These are phyloP conservation scores for Aspergillus pseudoglaucus DNA, from an alignment of 2,329 filamentous ascomycete genomes.

Conservation along the genomic window DNA sequence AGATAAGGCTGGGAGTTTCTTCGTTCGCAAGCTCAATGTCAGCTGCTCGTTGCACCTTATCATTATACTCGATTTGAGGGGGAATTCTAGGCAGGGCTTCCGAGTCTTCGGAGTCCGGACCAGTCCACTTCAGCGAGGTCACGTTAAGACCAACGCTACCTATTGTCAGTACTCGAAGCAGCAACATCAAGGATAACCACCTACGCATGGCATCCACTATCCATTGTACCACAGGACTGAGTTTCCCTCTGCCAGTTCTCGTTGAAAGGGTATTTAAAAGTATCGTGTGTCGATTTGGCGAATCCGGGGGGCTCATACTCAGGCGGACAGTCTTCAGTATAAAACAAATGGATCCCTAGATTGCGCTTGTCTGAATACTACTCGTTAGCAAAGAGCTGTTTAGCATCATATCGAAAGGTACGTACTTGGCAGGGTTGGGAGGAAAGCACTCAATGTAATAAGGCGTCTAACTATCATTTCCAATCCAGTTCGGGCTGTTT, in stretches of 20 bases:
- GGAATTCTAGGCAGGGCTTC: slow-evolving; percentile 21
- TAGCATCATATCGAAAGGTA: background rate
- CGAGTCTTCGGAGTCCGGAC: slow-evolving; percentile 15
- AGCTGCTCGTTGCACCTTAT: slow-evolving; percentile 14
- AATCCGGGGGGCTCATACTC: slow-evolving; percentile 41
- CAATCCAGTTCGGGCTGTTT: slow-evolving; percentile 36
- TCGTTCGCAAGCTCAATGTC: slow-evolving; percentile 22
- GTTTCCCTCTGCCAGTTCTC: slow-evolving; percentile 34
- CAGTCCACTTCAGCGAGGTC: slow-evolving; percentile 27
- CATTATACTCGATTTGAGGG: slow-evolving; percentile 23
- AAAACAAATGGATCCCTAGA: slow-evolving; percentile 41
- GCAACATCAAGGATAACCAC: slow-evolving; percentile 1
- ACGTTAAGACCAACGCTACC: slow-evolving; percentile 29
- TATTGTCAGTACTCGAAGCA: background rate
- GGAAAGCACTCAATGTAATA: slow-evolving; percentile 29
- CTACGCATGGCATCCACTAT: slow-evolving; percentile 37
- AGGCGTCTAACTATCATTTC: slow-evolving; percentile 39
- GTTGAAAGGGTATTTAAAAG: slow-evolving; percentile 30
- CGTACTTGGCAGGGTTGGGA: slow-evolving; percentile 40
- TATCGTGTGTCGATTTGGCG: slow-evolving; percentile 18
- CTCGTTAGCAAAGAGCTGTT: slow-evolving; percentile 1
- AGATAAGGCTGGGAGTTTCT: background rate
- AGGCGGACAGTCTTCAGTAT: slow-evolving; percentile 34
- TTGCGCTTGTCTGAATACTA: slow-evolving; percentile 28
- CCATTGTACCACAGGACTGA: slow-evolving; percentile 25